A percentile compares a stretch with the other conserved stretches of the same genome.
These are phyloP conservation scores for Wallacemonas sp. DNA, from an alignment of 208 protist species.

Conservation along the genomic window DNA sequence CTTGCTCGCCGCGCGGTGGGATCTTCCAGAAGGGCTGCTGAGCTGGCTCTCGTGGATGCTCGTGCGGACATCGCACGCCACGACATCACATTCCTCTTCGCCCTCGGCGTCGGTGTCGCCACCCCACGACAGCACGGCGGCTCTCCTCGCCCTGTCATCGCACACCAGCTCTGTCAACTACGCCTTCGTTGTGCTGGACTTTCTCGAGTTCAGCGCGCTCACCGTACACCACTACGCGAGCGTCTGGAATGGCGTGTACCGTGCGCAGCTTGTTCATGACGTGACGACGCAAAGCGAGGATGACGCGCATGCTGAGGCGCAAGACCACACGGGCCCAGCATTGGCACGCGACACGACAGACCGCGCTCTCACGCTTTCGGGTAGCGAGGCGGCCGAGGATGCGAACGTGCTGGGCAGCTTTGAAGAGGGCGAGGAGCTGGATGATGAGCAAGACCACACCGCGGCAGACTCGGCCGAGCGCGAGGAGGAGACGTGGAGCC, in stretches of 20 bases:
- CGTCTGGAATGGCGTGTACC: slow-evolving; percentile 38
- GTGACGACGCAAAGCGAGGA: neutral
- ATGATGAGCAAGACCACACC: neutral
- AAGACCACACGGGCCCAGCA: too few relatives aligned
- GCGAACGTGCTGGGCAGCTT: neutral
- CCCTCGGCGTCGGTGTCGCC: neutral
- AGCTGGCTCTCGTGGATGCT: slow-evolving; percentile 27
- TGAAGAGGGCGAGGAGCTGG: neutral
- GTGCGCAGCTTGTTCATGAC: neutral
- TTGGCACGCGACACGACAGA: too few relatives aligned
- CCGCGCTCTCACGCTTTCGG: too few relatives aligned
- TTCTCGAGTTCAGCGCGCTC: slow-evolving; percentile 29
- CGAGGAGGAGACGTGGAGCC: neutral
- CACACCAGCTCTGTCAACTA: slow-evolving; percentile 16
- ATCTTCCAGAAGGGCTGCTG: slow-evolving; percentile 15
- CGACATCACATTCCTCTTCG: neutral
- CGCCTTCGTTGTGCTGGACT: slow-evolving; percentile 34
- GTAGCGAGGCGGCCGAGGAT: too few relatives aligned
- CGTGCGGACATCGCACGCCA: slow-evolving; percentile 18
- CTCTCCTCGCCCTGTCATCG: too few relatives aligned
- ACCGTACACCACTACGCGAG: slow-evolving; percentile 34
- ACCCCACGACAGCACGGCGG: neutral
- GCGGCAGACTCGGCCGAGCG: neutral
- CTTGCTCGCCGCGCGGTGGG: slow-evolving; percentile 19
- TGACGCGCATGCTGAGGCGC: neutral